A percentile compares a stretch with the other conserved stretches of the same genome.
Conservation (phyloP, 768 basidiomycete genomes). For the Brasilioporus rufonigricans region DNA sequence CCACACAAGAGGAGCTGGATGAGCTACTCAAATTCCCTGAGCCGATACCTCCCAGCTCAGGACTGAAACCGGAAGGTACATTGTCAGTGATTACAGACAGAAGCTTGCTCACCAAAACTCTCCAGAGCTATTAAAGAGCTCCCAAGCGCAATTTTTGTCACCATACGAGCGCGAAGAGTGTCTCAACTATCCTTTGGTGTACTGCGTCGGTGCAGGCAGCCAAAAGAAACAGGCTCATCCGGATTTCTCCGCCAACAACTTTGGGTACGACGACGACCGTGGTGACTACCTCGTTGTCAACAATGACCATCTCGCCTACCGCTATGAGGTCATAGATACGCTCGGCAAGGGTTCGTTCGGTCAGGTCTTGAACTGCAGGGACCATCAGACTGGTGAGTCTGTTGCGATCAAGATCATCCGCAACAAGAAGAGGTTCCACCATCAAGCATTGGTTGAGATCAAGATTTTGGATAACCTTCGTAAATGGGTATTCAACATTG, state of each 20-base stretch:
- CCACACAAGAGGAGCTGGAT: conserved; percentile 84
- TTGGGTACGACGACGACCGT: conserved; percentile 96
- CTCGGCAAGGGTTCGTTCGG: conserved; percentile 99
- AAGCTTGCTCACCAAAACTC: conserved; percentile 7
- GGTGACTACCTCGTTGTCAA: conserved; percentile 93
- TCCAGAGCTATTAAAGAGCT: conserved; percentile 63
- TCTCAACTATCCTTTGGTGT: conserved; percentile 80
- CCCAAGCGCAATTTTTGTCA: conserved; percentile 70
- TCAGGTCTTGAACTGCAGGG: conserved; percentile 93
- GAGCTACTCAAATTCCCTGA: conserved; percentile 91
- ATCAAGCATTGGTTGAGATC: conserved; percentile 98
- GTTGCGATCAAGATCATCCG: conserved; percentile 99
- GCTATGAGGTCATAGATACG: conserved; percentile 92
- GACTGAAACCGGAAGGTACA: conserved; percentile 70
- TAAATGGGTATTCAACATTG: conserved; percentile 79
- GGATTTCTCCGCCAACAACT: conserved; percentile 78
- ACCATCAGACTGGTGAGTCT: conserved; percentile 93
- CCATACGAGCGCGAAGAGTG: conserved; percentile 91
- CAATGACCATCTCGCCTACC: conserved; percentile 92
- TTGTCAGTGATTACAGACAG: conserved; percentile 11
- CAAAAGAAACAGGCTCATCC: conserved; percentile 80
- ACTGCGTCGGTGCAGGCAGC: conserved; percentile 75
- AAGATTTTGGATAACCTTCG: conserved; percentile 95
- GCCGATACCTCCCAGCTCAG: conserved; percentile 67
- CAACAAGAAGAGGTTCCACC: conserved; percentile 98